Conservation (phyloP, 768 basidiomycete genomes). For the Amanita molliuscula region DNA sequence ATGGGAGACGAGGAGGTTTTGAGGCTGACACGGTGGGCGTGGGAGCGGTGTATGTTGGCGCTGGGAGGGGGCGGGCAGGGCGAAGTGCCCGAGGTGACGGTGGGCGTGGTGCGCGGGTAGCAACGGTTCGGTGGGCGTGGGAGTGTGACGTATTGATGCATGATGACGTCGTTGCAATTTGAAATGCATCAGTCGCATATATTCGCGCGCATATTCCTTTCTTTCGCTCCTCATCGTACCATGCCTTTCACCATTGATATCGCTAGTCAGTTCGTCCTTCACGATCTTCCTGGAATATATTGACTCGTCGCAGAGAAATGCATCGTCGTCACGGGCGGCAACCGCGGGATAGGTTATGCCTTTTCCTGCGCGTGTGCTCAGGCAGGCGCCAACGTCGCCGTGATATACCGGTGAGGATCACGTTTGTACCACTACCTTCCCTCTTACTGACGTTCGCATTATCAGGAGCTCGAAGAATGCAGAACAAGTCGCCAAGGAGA, state of each 20-base stretch:
- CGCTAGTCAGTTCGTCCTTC: background rate
- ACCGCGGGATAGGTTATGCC: constrained; percentile 50
- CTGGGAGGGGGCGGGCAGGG: constrained; percentile 31
- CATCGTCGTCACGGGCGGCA: constrained; percentile 52
- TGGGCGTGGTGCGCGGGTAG: constrained; percentile 59
- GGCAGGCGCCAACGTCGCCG: constrained; percentile 48
- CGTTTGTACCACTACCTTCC: background rate
- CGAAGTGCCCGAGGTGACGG: constrained; percentile 51
- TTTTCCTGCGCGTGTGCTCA: constrained; percentile 41
- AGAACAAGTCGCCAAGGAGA: constrained; percentile 31
- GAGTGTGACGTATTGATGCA: too few species aligned
- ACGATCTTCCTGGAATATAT: background rate
- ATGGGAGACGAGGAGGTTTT: constrained; percentile 65
- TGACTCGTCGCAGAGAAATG: constrained; percentile 25
- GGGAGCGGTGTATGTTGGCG: constrained; percentile 51
- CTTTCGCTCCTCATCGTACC: background rate
- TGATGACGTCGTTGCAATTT: too few species aligned
- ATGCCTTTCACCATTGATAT: constrained; percentile 6
- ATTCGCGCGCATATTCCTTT: background rate
- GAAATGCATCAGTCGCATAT: background rate
- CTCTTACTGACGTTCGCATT: background rate
- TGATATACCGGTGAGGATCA: constrained; percentile 42
- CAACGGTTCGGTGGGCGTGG: background rate
- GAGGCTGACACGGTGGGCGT: constrained; percentile 65
- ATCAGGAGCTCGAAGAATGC: constrained; percentile 38